These are phyloP conservation scores for Plectranthus barbatus DNA, from an alignment of 257 asterid genomes.

Conservation along the genomic window DNA sequence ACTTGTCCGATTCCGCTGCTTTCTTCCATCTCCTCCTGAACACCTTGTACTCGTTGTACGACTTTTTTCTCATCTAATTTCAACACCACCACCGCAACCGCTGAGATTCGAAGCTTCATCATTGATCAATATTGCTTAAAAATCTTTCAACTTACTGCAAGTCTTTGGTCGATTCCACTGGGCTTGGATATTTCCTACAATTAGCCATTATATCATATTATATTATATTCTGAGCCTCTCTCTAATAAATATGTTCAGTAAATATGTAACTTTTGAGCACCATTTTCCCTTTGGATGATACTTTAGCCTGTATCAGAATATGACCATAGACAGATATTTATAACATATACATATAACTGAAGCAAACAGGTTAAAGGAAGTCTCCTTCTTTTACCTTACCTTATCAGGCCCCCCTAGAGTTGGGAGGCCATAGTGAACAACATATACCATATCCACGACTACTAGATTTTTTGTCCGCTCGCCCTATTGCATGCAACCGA, in stretches of 20 bases:
- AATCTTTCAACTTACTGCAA: conserved; percentile 43
- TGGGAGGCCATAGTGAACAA: conserved; percentile 78
- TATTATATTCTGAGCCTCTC: no score
- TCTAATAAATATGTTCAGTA: no score
- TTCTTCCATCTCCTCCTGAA: conserved; percentile 59
- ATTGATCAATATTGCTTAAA: no score
- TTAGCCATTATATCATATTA: background rate
- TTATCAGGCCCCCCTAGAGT: conserved; percentile 65
- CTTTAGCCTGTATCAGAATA: conserved; percentile 1
- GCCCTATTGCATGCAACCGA: conserved; percentile 64
- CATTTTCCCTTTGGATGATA: conserved; percentile 2
- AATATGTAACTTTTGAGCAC: background rate
- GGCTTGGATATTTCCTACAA: conserved; percentile 28
- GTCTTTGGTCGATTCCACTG: conserved; percentile 32
- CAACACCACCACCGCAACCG: background rate
- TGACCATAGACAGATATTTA: no score
- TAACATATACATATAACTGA: background rate
- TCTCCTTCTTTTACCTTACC: background rate
- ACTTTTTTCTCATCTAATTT: conserved; percentile 67
- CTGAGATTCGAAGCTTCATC: no score
- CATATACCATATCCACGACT: conserved; percentile 73
- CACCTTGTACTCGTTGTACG: conserved; percentile 60
- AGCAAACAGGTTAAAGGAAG: no score
- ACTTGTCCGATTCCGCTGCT: conserved; percentile 42
- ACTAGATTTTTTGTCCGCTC: conserved; percentile 62